A percentile compares a stretch with the other conserved stretches of the same genome.
phyloP scores from a whole-genome alignment of 768 basidiomycete species.

The Amanita molliuscula region DNA sequence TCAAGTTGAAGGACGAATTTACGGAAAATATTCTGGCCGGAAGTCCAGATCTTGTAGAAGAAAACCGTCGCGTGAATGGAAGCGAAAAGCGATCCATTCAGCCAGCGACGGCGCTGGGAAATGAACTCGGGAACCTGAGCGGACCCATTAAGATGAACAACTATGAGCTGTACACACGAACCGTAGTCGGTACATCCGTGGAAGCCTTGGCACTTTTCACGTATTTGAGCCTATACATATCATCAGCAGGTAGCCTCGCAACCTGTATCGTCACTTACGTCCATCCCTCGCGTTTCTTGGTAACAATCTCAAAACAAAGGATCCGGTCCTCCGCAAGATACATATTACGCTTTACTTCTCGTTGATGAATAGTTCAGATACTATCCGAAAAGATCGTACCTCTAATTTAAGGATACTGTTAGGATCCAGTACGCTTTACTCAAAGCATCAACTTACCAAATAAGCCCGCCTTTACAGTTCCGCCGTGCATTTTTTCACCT shows the following conservation, averaged over 20 bases:
- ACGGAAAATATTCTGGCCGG: slow-evolving; percentile 82
- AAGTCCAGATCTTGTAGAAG: slow-evolving; percentile 81
- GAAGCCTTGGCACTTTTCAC: slow-evolving; percentile 92
- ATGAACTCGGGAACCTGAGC: slow-evolving; percentile 81
- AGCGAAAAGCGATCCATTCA: slow-evolving; percentile 87
- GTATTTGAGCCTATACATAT: slow-evolving; percentile 52
- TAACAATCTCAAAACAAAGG: slow-evolving; percentile 88
- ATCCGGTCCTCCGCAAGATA: slow-evolving; percentile 89
- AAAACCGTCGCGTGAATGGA: slow-evolving; percentile 89
- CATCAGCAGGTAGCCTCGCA: slow-evolving; percentile 1
- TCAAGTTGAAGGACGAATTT: slow-evolving; percentile 74
- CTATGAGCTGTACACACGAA: slow-evolving; percentile 16
- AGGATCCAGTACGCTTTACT: background rate
- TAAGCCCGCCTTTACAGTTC: slow-evolving; percentile 49
- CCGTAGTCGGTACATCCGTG: slow-evolving; percentile 89
- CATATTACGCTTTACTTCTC: slow-evolving; percentile 63
- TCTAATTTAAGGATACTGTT: background rate
- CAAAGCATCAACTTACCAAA: slow-evolving; percentile 34
- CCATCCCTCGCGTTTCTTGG: slow-evolving; percentile 80
- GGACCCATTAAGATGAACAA: background rate
- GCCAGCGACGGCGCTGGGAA: slow-evolving; percentile 84
- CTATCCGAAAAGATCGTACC: background rate
- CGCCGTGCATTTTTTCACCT: slow-evolving; percentile 80
- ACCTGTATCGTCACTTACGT: slow-evolving; percentile 36
- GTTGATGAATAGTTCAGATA: slow-evolving; percentile 10